Percentiles rank a stretch among this genome's conserved stretches.
These are phyloP conservation scores for Fusarium poae DNA, from an alignment of 2,329 filamentous ascomycete genomes.

Conservation along the genomic window DNA sequence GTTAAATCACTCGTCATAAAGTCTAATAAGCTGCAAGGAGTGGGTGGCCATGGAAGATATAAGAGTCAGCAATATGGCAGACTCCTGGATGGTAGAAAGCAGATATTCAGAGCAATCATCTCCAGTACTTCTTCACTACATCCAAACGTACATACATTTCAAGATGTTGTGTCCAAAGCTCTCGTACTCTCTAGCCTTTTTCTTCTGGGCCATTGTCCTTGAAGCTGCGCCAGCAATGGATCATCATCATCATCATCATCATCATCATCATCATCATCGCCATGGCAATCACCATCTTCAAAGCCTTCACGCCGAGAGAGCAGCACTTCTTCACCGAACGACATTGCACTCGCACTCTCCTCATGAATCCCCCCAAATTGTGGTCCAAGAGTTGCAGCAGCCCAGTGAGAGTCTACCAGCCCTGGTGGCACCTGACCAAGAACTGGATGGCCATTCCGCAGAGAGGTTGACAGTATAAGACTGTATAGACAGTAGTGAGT, in stretches of 20 bases:
- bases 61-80: slow-evolving; percentile 19
- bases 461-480: slow-evolving; percentile 19
- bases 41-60: slow-evolving; percentile 27
- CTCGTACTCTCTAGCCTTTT: slow-evolving; percentile 39
- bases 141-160: not conserved
- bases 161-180: slow-evolving; percentile 41
- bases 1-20: slow-evolving; percentile 31
- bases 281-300: slow-evolving; percentile 38
- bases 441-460: slow-evolving; percentile 3
- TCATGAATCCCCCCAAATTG: slow-evolving; percentile 7
- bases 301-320: slow-evolving; percentile 51
- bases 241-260: slow-evolving; percentile 35
- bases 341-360: slow-evolving; percentile 21
- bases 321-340: slow-evolving; percentile 48
- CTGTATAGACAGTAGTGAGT: not conserved
- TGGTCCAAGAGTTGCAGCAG: slow-evolving; percentile 26
- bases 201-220: slow-evolving; percentile 42
- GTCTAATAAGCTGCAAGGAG: slow-evolving; percentile 29
- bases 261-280: slow-evolving; percentile 41
- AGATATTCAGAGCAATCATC: slow-evolving; percentile 13
- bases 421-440: slow-evolving; percentile 2
- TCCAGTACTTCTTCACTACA: not conserved
- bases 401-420: slow-evolving; percentile 24
- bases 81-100: slow-evolving; percentile 9
- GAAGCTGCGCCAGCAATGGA: slow-evolving; percentile 46